Evolutionary conservation across 495 filamentous ascomycete species (phyloP), one percentile per base, ranked within the genome.

Genomic region (Diplogelasinospora grovesii): DNA sequence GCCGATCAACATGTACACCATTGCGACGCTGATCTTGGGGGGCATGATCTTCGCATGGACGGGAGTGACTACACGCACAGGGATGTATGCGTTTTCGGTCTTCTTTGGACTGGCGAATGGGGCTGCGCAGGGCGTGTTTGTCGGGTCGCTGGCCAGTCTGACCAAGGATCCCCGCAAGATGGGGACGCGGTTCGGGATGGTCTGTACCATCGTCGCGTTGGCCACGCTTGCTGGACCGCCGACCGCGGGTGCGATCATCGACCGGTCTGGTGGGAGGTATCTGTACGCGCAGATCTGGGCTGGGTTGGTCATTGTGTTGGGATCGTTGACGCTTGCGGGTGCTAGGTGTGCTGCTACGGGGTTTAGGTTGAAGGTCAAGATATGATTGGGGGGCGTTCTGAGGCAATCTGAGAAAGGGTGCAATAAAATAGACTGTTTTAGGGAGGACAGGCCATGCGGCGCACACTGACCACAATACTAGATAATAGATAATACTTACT

Each of bases 161-260:
- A 68, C 59, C 9, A 53, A 45, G 26, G 57, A 70, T 36, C 63
- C 56, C 1, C 36, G 52, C 14, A 65, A 63, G 52, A 65, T 69
- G 64, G 66, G 68, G 3, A 65, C 56, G 0, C 29, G 65, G 13
- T 69, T 65, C 34, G 67, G 67, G 22, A 69, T 70, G 65, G 59
- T 65, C 11, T 66, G 60, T 21, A 69, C 63, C 3, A 52, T 65
- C 22, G 40, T 52, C 3, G 60, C 53, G 5, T 64, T 67, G 35
- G 63, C 64, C 3, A 61, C 62, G 13, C 51, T 68, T 13, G 66
- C 65, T 1, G 67, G 67, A 0, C 65, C 67, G 15, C 65, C 65
- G 1, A 64, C 56, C 1, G 65, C 68, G 0, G 64, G 67, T 3
- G 65, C 65, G 5, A 68, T 69, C 24, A 68, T 70, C 19, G 63